Evolutionary conservation across 2,329 filamentous ascomycete species (phyloP), one percentile per base, ranked within the genome.

Genomic region (Dryadomyces quercivorus): DNA sequence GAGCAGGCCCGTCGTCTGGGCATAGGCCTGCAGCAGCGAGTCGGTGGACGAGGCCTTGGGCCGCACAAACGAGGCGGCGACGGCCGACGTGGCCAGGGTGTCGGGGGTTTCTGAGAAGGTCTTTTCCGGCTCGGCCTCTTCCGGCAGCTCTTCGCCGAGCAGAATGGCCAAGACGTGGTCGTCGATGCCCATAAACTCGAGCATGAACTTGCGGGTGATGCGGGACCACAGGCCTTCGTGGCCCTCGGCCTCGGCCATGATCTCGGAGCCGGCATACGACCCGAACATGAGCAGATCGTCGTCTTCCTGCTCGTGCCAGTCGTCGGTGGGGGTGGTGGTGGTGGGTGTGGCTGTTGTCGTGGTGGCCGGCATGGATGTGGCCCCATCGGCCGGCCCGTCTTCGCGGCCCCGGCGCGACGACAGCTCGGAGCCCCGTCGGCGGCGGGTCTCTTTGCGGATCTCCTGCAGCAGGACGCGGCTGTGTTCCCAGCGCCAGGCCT

Each of bases 401-500:
- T 13, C 40, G 7, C 48, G 48, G 10, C 26, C 31, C 5, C 40
- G 50, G 2, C 51, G 53, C 31, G 67, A 66, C 57, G 77, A 81
- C 47, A 73, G 73, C 61, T 81, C 73, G 8, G 81, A 84, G 66
- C 81, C 78, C 36, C 84, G 76, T 56, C 86, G 79, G 56, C 86
- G 77, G 58, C 75, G 73, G 54, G 90, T 95, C 69, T 95, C 89
- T 58, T 81, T 85, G 67, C 94, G 87, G 50, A 97, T 91, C 68
- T 96, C 89, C 55, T 95, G 87, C 38, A 96, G 68, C 31, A 98
- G 73, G 12, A 88, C 82, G 56, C 81, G 81, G 67, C 90, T 95
- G 66, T 98, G 91, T 64, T 97, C 92, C 64, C 94, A 70, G 55
- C 91, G 81, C 93, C 93, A 98, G 52, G 81, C 80, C 69, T 97